Base-by-base conservation (phyloP, 2,329 filamentous ascomycete genomes). In the Botryotinia narcissicola region DNA sequence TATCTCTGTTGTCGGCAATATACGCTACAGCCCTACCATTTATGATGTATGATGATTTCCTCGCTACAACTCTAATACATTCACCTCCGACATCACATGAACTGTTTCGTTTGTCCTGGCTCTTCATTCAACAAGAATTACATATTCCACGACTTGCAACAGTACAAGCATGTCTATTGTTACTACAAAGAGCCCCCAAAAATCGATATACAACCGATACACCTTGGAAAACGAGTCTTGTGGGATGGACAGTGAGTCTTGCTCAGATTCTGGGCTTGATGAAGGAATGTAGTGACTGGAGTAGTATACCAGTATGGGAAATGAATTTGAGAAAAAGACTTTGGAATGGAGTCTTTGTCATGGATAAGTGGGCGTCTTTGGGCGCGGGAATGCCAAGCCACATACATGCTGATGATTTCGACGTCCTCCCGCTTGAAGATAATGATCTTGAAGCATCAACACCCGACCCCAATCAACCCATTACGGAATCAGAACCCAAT, bases 11-110 rank as follows among this genome's bases (percentile, higher is more conserved):
- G 25, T 81, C 83, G 4, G 83, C 83, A 4, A 82, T 85, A 29
- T 85, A 84, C 71, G 83, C 83, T 18, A 83, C 83, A 29, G 82
- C 83, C 3, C 77, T 85, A n/a, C 82, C 83, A 6, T 85, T 84
- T 73, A 82, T 83, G 71, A 77, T 84, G 9, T 84, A 84, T 78
- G 84, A 85, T 74, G 83, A 84, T 71, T 74, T 79, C 32, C 78
- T 82, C 54, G 77, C 79, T 25, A 78, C 80, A 7, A 79, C 79
- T 32, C 77, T 82, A 57, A 75, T 81, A 54, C 81, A 81, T 70
- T 73, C 77, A n/a, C 79, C 80, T 20, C 80, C 79, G 44, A 77
- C 77, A 9, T 73, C 78, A 32, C 74, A 79, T 67, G 73, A 78
- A 37, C 74, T 82, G 20, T 82, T 81, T 72, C 79, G 79, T 8